Conservation (phyloP, 2,329 filamentous ascomycete species). For the Ophiocordyceps unilateralis region DNA sequence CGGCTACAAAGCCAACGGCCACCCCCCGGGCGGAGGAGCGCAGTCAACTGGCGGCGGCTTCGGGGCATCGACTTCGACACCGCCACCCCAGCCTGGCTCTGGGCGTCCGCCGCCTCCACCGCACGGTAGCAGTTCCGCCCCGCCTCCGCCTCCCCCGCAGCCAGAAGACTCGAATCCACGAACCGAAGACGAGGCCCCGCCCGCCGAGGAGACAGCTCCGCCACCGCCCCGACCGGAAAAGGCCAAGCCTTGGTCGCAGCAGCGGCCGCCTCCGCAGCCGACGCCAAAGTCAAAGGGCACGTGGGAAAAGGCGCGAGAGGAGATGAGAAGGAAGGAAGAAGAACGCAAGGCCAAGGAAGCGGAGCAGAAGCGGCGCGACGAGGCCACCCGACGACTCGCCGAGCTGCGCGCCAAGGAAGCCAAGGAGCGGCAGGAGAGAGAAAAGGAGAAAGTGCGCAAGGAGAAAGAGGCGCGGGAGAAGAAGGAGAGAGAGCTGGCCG, state of each 20-base stretch:
- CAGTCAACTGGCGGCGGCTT: conserved; percentile 11
- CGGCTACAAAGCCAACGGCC: conserved; percentile 7
- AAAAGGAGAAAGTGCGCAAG: conserved; percentile 18
- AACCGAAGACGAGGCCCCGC: not conserved
- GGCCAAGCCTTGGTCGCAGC: conserved; percentile 5
- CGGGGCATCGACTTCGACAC: conserved; percentile 11
- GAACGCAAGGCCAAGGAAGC: conserved; percentile 44
- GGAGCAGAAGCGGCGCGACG: conserved; percentile 41
- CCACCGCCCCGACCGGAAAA: conserved; percentile 5
- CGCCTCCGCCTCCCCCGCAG: conserved; percentile 3
- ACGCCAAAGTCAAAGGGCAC: conserved; percentile 23
- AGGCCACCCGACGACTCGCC: conserved; percentile 31
- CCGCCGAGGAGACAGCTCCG: conserved; percentile 2
- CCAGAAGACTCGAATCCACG: not conserved
- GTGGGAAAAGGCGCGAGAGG: conserved; percentile 55
- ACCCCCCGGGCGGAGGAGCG: conserved; percentile 5
- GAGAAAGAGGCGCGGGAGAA: conserved; percentile 16
- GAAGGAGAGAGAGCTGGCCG: conserved; percentile 14
- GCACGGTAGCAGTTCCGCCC: conserved; percentile 5
- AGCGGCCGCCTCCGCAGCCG: conserved; percentile 7
- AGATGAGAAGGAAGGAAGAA: conserved; percentile 44
- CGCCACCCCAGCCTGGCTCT: conserved; percentile 14
- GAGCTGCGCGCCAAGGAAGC: conserved; percentile 40
- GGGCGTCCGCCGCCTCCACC: conserved; percentile 15
- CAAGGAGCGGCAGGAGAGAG: conserved; percentile 24